Conservation (phyloP, 371 early-diverging fungal species). For the Zychaea mexicana region DNA sequence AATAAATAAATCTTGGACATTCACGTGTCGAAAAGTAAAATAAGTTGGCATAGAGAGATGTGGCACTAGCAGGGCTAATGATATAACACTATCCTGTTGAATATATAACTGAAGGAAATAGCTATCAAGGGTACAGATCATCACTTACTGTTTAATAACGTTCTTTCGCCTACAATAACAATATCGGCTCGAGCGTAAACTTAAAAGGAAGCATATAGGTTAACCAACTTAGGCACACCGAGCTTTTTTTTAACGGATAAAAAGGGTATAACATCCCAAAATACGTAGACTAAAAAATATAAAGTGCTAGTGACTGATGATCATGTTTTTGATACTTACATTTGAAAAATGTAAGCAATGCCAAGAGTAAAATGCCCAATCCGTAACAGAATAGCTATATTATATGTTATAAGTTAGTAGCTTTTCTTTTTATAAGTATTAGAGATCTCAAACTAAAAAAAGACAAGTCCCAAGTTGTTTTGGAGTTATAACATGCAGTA, state of each 20-base stretch:
- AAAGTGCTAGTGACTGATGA: too few relatives aligned
- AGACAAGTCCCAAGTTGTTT: too few relatives aligned
- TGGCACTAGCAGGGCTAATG: too few relatives aligned
- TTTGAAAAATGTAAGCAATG: slow-evolving; percentile 46
- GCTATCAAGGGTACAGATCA: background rate
- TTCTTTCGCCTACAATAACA: slow-evolving; percentile 42
- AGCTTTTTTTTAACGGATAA: too few relatives aligned
- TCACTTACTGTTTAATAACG: slow-evolving; percentile 46
- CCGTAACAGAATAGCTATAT: slow-evolving; percentile 52
- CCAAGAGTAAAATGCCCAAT: slow-evolving; percentile 33
- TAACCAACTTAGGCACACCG: too few relatives aligned
- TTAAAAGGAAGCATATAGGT: slow-evolving; percentile 2
- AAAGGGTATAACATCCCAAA: too few relatives aligned
- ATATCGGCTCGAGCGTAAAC: slow-evolving; percentile 52
- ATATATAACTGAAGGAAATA: too few relatives aligned
- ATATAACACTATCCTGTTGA: too few relatives aligned
- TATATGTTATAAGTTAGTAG: background rate
- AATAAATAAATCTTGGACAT: background rate
- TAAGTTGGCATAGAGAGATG: too few relatives aligned
- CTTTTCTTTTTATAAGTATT: background rate
- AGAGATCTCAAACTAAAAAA: too few relatives aligned
- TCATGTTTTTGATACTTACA: slow-evolving; percentile 28
- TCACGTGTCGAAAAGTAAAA: background rate
- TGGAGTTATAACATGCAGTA: too few relatives aligned
- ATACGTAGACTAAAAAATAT: too few relatives aligned